Base-by-base conservation (phyloP, 2,329 filamentous ascomycete genomes). In the Ascocoryne sarcoides region DNA sequence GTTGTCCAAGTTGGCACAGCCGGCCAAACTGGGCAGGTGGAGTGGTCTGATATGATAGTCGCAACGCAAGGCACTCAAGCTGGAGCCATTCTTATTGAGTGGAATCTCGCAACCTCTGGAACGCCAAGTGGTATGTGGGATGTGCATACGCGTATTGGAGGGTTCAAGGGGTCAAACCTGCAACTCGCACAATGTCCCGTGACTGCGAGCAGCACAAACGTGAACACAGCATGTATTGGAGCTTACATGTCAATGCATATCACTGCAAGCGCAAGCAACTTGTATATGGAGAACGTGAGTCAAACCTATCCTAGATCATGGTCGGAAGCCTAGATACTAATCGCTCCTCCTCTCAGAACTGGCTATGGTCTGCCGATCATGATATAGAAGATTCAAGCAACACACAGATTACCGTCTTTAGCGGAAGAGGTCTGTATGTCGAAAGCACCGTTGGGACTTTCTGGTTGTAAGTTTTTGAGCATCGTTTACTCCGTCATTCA, bases 21-120 rank as follows among this genome's bases (percentile, higher is more conserved):
- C 2, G 76, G 76, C 3, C 68, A 82, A 10, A 59, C 58, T 1
- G 81, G 82, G 4, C 62, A 58, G 2, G 65, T 84, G 4, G 77
- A 84, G 55, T 74, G 75, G 63, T 72, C 69, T 1, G 76, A 82
- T 45, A 69, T 80, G 55, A 69, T 84, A 23, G 64, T 85, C 35
- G 53, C 44, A 12, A 58, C 49, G 12, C 86, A 95, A 62, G 90
- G 51, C 15, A 31, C 42, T 9, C 67, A 73, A 16, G 67, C 72
- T 1, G 81, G 54, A 49, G 79, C 78, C 1, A 67, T 80, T 2
- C 60, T 84, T 5, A 70, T 84, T 67, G 66, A 84, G 50, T 83
- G 75, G 69, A 84, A 84, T 54, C 61, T 82, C 2, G 63, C 58
- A 10, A 61, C 62, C 4, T 66, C 65, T 5, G 7, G n/a, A 14